Evolutionary conservation across 2,329 filamentous ascomycete species (phyloP), one percentile per base, ranked within the genome.

Genomic region (Neodidymelliopsis sp.): DNA sequence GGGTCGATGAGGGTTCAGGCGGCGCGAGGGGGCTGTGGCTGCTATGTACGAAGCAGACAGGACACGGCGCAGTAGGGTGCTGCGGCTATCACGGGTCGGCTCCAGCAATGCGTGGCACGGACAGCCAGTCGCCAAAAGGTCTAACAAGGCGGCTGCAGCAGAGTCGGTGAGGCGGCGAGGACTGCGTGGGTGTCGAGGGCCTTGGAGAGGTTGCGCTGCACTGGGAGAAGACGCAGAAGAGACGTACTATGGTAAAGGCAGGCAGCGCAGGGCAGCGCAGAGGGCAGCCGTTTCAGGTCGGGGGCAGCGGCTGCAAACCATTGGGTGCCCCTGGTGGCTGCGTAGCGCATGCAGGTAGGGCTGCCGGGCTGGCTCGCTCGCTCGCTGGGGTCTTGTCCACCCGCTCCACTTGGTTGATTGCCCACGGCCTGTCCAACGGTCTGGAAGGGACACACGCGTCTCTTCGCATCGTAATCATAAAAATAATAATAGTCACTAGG

Each of bases 131-230:
- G 35, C 35, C 23, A 33, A 29, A 2, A n/a, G n/a, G n/a, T n/a
- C n/a, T n/a, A 27, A 12, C 12, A 12, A 12, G 13, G 30, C 37
- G 59, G 53, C 59, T 51, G 54, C 60, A 55, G 59, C 54, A 52
- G 47, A 37, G 38, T 49, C 20, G 54, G 34, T 29, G 54, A 54
- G 41, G 37, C 33, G 31, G 46, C 28, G 28, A 27, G 51, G 34
- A 38, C 37, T 38, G 44, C 20, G 56, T 53, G 56, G 61, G 44
- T 50, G 56, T 56, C 50, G 42, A 52, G 54, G 49, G 44, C 47
- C 44, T 49, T 50, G 28, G 20, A 27, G 6, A 22, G 12, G 22
- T 9, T 37, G 34, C 2, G 13, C 13, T 30, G 28, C 7, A 13
- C 22, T 25, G 34, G 4, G 20, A 16, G 31, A 44, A 23, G 19